Percentiles rank a stretch among this genome's conserved stretches.
phyloP scores from a whole-genome alignment of 108 stramenopile genomes.

The Mediolabrus comicus region DNA sequence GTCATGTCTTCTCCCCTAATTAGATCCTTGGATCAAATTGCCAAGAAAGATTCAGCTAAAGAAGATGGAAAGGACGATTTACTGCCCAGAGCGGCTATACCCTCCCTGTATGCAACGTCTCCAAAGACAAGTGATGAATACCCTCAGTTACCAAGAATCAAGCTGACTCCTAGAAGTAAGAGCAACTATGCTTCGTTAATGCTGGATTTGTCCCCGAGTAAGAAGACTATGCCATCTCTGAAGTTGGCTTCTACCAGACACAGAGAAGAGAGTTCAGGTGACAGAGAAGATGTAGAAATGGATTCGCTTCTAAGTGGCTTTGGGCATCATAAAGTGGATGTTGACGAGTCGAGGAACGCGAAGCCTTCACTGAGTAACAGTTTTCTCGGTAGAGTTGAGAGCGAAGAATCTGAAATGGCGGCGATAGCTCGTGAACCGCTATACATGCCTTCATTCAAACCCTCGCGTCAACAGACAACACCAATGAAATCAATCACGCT shows the following conservation, averaged over 20 bases:
- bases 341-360: not conserved
- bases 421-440: slow-evolving; percentile 4
- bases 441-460: not conserved
- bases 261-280: not conserved
- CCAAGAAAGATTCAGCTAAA: not conserved
- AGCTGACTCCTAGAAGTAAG: slow-evolving; percentile 24
- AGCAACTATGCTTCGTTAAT: slow-evolving; percentile 8
- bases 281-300: slow-evolving; percentile 18
- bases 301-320: slow-evolving; percentile 33
- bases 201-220: slow-evolving; percentile 8
- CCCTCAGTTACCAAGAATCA: slow-evolving; percentile 9
- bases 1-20: slow-evolving; percentile 19
- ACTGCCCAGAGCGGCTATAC: not conserved
- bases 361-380: not conserved
- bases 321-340: slow-evolving; percentile 12
- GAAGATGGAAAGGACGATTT: not conserved
- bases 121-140: not conserved
- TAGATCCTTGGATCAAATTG: slow-evolving; percentile 14
- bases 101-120: not conserved
- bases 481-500: slow-evolving; percentile 40
- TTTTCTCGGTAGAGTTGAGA: slow-evolving; percentile 6
- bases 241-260: not conserved
- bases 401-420: slow-evolving; percentile 34
- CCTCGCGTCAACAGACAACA: not conserved
- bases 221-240: not conserved